Evolutionary conservation across 495 filamentous ascomycete genomes (phyloP), one percentile per base, ranked within the genome.

Genomic region (Talaromyces borbonicus): DNA sequence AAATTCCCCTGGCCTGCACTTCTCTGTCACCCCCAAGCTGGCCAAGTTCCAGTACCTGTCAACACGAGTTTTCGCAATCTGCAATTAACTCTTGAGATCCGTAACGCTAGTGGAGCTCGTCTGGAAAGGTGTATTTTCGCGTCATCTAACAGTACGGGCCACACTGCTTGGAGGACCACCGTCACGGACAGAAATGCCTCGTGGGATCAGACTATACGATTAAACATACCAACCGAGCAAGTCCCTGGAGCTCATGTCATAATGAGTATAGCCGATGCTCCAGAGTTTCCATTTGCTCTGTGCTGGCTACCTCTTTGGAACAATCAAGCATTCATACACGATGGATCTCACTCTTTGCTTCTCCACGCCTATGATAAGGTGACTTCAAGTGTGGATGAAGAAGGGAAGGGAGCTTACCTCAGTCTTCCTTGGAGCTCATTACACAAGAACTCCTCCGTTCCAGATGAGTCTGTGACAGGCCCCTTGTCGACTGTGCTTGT

Each of bases 281-380:
- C 89, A 0, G 79, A 81, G 40, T 83, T 84, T 32, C 87, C 92
- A 0, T 94, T 96, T 56, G 90, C 92, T 12, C 73, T 95, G 27
- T 83, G 83, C 9, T 90, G 89, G 77, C 81, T 99, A 73, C 92
- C 93, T 1, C 69, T 99, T 0, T 97, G 93, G 93, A 83, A 87
- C 26, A 78, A 86, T 5, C 82, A 89, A 43, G 90, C 93, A 2
- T 97, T 99, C 56, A 76, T 95, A 35, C 75, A 81, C 42, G 90
- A 99, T 58, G 92, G 89, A 0, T 63, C 76, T 32, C 93, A 97
- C 61, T 78, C 77, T 4, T 65, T 97, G 23, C 55, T 93, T 5
- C 65, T 99, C 14, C 93, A 99, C 63, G 80, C 81, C 43, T 83
- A 95, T 53, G 92, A 97, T 54, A 95, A 96, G 56, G 73, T 80